A percentile compares a stretch with the other conserved stretches of the same genome.
Conservation (phyloP, 495 filamentous ascomycete species). For the Penicillium subrubescens region DNA sequence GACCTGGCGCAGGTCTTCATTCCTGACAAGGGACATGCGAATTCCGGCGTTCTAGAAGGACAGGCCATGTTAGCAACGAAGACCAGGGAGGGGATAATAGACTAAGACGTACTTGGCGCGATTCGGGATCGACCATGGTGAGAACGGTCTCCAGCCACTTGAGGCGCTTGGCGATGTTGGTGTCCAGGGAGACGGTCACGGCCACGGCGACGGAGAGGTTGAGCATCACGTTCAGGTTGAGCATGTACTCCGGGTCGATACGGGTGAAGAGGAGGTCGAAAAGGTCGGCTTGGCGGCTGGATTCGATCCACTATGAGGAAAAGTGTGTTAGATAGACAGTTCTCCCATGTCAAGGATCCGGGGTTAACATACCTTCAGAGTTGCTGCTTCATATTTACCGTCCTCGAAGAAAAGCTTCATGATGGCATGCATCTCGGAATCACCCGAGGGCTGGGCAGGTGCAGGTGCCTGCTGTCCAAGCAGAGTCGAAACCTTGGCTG, state of each 20-base stretch:
- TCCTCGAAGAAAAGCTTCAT: conserved; percentile 59
- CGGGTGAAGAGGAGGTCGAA: conserved; percentile 81
- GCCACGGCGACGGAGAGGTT: conserved; percentile 82
- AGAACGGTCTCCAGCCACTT: conserved; percentile 78
- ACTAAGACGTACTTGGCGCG: conserved; percentile 46
- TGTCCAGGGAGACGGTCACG: conserved; percentile 69
- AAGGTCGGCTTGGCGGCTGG: conserved; percentile 67
- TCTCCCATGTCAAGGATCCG: neutral
- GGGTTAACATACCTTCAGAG: conserved; percentile 55
- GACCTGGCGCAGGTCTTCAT: conserved; percentile 66
- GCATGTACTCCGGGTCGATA: conserved; percentile 70
- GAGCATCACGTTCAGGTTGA: conserved; percentile 69
- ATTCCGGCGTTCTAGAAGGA: conserved; percentile 68
- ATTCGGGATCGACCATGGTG: conserved; percentile 47
- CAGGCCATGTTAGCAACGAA: neutral
- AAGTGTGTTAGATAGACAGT: conserved; percentile 13
- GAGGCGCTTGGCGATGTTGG: conserved; percentile 67
- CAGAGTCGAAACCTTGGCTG: conserved; percentile 73
- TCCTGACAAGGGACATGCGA: conserved; percentile 26
- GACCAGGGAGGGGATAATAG: neutral
- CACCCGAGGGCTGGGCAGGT: conserved; percentile 51
- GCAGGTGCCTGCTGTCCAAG: conserved; percentile 60
- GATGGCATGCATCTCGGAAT: conserved; percentile 12
- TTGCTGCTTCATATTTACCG: conserved; percentile 71
- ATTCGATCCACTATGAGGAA: conserved; percentile 80